Conservation (phyloP, 2,329 filamentous ascomycete species). For the Ophiostoma fasciatum region DNA sequence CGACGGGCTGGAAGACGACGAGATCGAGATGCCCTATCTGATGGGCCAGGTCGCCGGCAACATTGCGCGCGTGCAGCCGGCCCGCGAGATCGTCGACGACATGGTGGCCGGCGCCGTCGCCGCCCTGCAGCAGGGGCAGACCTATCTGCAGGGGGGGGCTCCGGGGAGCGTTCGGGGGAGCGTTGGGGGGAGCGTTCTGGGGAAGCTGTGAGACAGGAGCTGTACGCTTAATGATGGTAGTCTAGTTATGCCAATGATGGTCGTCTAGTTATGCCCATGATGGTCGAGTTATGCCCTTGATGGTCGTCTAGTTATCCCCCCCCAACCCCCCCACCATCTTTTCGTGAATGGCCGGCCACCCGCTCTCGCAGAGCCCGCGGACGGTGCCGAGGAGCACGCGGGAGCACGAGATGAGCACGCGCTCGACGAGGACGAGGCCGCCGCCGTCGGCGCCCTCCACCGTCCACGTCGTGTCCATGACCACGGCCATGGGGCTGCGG, state of each 20-base stretch:
- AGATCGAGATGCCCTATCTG: constrained; percentile 73
- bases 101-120: constrained; percentile 70
- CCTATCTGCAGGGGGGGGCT: constrained; percentile 45
- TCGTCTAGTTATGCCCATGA: too few relatives aligned
- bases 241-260: too few relatives aligned
- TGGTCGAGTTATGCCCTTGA: too few relatives aligned
- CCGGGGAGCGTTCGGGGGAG: too few relatives aligned
- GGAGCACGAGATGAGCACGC: constrained; percentile 34
- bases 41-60: constrained; percentile 89
- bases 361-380: constrained; percentile 34
- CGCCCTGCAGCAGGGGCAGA: constrained; percentile 46
- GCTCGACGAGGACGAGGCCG: constrained; percentile 31
- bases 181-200: too few relatives aligned
- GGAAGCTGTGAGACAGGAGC: too few relatives aligned
- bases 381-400: constrained; percentile 33
- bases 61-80: constrained; percentile 65
- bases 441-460: constrained; percentile 14
- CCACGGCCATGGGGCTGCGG: constrained; percentile 32
- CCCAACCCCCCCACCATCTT: constrained; percentile 28
- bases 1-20: constrained; percentile 26
- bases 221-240: too few relatives aligned
- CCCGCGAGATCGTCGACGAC: constrained; percentile 69
- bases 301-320: constrained; percentile 9
- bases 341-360: constrained; percentile 35
- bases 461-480: constrained; percentile 40